Base-by-base conservation (phyloP, 176 grass and related monocot species). In the Poa pratensis region DNA sequence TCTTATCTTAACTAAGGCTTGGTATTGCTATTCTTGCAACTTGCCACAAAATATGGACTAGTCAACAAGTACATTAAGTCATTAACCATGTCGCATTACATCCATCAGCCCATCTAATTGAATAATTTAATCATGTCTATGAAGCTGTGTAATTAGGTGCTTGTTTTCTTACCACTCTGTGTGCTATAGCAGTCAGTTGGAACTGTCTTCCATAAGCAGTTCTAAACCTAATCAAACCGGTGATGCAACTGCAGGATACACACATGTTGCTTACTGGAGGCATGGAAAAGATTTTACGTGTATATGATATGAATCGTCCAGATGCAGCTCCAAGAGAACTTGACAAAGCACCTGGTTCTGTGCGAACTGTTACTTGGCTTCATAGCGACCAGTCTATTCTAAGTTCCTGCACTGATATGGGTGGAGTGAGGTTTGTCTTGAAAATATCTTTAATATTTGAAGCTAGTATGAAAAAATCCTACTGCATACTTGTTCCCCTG, bases 331-430 rank as follows among this genome's bases (percentile, higher is more conserved):
- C 96, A 32, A 94, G 93, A 86, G 90, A 99, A 84, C 78, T 99
- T 89, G 96, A 99, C 72, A 99, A 96, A 77, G 89, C 94, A 60
- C 96, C 96, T 52, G 96, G 93, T 82, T 91, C 88, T 52, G 84
- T 92, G 16, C 91, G 96, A 88, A 99, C 96, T 57, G 88, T 86
- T 79, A 82, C 96, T 80, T 99, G 96, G 96, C 94, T 99, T 89
- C 96, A 99, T 63, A 96, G 89, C 58, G 96, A 96, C 58, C 91
- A 96, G 68, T 88, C 93, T 27, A 94, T 99, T 81, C 77, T 99
- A 74, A 99, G 91, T 89, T 99, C 96, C 11, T 99, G 96, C 94
- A 88, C 91, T 79, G 96, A 99, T 66, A 92, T 99, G 76, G 90
- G 93, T 75, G 94, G 96, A 91, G 94, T 96, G 83, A 99, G 96